Evolutionary conservation across 1,284 basidiomycete genomes (phyloP).

Genomic region (Cystobasidium pallidum): DNA sequence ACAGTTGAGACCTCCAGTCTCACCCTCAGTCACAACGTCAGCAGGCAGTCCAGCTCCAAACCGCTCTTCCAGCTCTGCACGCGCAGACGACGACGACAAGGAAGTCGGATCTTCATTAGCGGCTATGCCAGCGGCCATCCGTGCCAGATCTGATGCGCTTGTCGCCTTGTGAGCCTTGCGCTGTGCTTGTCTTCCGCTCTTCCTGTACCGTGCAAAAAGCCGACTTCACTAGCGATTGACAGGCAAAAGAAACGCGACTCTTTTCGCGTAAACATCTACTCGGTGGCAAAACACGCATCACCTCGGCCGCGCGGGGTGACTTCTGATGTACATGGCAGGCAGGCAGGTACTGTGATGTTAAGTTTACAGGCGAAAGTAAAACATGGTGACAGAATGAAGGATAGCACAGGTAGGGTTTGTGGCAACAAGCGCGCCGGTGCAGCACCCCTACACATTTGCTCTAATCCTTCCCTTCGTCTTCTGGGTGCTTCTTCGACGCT

Average conservation of each 20-base stretch:
- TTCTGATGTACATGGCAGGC: no score
- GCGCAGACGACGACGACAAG: background rate
- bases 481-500: slow-evolving; percentile 31
- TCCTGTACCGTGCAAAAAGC: no score
- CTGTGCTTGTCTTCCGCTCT: no score
- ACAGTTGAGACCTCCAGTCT: background rate
- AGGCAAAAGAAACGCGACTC: background rate
- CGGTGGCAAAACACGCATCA: slow-evolving; percentile 6
- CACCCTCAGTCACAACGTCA: slow-evolving; percentile 37
- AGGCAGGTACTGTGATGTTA: no score
- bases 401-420: no score
- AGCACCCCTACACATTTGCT: background rate
- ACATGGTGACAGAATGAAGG: no score
- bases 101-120: background rate
- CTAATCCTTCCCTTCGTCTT: slow-evolving; percentile 28
- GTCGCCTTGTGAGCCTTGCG: no score
- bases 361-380: no score
- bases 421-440: no score
- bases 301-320: no score
- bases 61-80: slow-evolving; percentile 28
- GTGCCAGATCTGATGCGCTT: no score
- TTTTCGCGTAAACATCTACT: slow-evolving; percentile 5
- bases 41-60: slow-evolving; percentile 31
- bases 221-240: no score
- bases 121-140: background rate